These are phyloP conservation scores for Aspergillus funiculosus DNA, from an alignment of 495 filamentous ascomycete species.

Conservation along the genomic window DNA sequence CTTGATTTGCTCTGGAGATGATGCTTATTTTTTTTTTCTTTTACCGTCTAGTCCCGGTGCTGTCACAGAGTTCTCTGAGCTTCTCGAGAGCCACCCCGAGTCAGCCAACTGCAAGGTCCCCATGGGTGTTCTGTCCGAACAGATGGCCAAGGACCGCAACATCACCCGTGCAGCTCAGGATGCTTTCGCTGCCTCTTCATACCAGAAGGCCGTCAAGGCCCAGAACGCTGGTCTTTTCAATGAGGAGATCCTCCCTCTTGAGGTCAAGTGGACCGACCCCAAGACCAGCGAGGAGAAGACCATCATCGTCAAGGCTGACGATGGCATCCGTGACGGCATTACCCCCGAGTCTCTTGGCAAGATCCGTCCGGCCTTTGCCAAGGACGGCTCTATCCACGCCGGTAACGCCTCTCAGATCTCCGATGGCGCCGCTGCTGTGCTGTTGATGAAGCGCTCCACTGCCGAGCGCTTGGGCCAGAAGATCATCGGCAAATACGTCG, in stretches of 20 bases:
- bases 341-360: slow-evolving; percentile 74
- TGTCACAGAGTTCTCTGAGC: slow-evolving; percentile 89
- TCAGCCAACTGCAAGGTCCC: slow-evolving; percentile 95
- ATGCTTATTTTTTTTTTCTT: not conserved
- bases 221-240: slow-evolving; percentile 88
- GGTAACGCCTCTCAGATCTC: slow-evolving; percentile 94
- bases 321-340: slow-evolving; percentile 85
- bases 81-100: slow-evolving; percentile 76
- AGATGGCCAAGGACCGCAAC: slow-evolving; percentile 83
- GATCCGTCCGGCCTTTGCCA: slow-evolving; percentile 87
- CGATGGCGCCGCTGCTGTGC: slow-evolving; percentile 90
- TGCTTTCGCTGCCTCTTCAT: slow-evolving; percentile 80
- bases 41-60: slow-evolving; percentile 60
- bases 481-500: slow-evolving; percentile 86
- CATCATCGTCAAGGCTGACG: slow-evolving; percentile 79
- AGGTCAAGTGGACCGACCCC: slow-evolving; percentile 77
- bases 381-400: slow-evolving; percentile 89
- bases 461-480: slow-evolving; percentile 81
- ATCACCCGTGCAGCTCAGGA: slow-evolving; percentile 74
- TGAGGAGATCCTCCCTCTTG: slow-evolving; percentile 83
- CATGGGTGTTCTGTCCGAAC: slow-evolving; percentile 90
- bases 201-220: slow-evolving; percentile 81
- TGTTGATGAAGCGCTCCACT: slow-evolving; percentile 91
- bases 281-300: slow-evolving; percentile 83
- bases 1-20: not conserved